Percentiles rank a stretch among this genome's conserved stretches.
phyloP scores from a whole-genome alignment of 129 eudicot genomes.

The Apium graveolens region DNA sequence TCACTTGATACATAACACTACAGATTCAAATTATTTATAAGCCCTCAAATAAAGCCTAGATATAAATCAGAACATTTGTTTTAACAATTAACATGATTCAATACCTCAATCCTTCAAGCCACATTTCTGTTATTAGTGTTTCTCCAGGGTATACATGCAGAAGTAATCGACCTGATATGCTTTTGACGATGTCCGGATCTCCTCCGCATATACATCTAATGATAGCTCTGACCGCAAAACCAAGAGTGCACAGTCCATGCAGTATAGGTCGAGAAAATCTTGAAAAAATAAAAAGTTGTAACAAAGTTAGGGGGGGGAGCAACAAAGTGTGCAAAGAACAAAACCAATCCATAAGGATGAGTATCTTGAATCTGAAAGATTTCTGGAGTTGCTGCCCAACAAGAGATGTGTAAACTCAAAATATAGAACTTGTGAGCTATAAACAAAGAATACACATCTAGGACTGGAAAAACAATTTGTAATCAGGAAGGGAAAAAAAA shows the following conservation, averaged over 20 bases:
- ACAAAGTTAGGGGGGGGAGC: neutral
- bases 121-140: slow-evolving; percentile 81
- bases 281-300: neutral
- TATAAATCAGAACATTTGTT: neutral
- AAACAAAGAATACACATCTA: neutral
- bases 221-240: slow-evolving; percentile 88
- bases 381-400: neutral
- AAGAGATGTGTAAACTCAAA: neutral
- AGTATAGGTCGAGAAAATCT: slow-evolving; percentile 95
- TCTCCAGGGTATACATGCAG: slow-evolving; percentile 91
- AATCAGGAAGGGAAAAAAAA: neutral
- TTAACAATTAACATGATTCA: neutral
- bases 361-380: neutral
- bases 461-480: neutral
- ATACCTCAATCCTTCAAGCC: slow-evolving; percentile 82
- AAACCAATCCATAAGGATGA: too few relatives aligned
- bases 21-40: slow-evolving; percentile 16
- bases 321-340: neutral
- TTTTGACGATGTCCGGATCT: slow-evolving; percentile 59
- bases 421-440: neutral
- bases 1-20: slow-evolving; percentile 88
- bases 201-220: slow-evolving; percentile 68
- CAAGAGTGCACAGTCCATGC: slow-evolving; percentile 91
- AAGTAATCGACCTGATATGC: slow-evolving; percentile 69
- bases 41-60: neutral